phyloP scores from a whole-genome alignment of 2,329 filamentous ascomycete genomes.

The Colletotrichum higginsianum region DNA sequence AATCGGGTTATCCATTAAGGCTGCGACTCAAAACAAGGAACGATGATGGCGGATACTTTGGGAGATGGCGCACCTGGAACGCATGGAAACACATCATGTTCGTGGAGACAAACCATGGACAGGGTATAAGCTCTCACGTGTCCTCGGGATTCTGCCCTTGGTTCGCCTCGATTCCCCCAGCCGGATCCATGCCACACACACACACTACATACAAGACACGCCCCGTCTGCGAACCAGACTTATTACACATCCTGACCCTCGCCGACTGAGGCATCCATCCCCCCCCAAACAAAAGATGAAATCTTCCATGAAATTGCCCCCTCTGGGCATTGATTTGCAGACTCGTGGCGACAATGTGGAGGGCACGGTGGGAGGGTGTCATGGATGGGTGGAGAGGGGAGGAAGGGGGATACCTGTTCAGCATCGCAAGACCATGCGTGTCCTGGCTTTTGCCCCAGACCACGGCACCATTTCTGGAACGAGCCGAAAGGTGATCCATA shows the following conservation, averaged over 20 bases:
- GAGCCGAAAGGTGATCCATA: conserved; percentile 5
- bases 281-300: conserved; percentile 31
- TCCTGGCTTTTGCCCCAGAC: conserved; percentile 37
- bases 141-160: conserved; percentile 14
- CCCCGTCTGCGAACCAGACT: conserved; percentile 8
- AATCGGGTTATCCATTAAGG: not conserved
- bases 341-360: not conserved
- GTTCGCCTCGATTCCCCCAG: not conserved
- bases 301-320: conserved; percentile 21
- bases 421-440: conserved; percentile 29
- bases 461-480: not conserved
- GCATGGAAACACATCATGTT: conserved; percentile 27
- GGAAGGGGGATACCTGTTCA: conserved; percentile 17
- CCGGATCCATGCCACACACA: conserved; percentile 2
- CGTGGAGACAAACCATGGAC: not conserved
- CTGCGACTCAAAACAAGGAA: not conserved
- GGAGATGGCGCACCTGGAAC: not conserved
- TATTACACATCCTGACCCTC: not conserved
- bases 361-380: not conserved
- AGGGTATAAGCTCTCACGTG: conserved; percentile 15
- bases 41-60: conserved; percentile 27
- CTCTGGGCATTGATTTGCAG: conserved; percentile 29
- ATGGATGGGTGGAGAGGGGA: not conserved
- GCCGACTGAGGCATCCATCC: not conserved
- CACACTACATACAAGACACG: too few relatives aligned